A percentile compares a stretch with the other conserved stretches of the same genome.
Conservation (phyloP, 495 filamentous ascomycete genomes). For the Thermochaetoides thermophila region DNA sequence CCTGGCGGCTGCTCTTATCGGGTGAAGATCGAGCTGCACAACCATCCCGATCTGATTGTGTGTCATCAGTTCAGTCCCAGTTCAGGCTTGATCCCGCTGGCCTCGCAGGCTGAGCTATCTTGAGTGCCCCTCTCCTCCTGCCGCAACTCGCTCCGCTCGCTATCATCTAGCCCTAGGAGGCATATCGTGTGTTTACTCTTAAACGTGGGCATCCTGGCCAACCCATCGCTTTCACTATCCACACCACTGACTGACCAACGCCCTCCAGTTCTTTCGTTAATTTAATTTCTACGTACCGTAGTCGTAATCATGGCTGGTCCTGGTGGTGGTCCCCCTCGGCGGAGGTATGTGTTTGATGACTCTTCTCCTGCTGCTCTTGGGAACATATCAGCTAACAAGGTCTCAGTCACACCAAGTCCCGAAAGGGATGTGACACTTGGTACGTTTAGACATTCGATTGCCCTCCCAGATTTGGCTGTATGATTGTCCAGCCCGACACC, state of each 20-base stretch:
- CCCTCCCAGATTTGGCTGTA: neutral
- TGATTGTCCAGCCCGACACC: conserved; percentile 5
- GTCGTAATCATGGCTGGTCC: conserved; percentile 54
- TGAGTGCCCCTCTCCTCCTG: conserved; percentile 9
- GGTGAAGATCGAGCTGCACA: no score
- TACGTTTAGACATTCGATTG: conserved; percentile 13
- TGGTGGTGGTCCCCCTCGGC: conserved; percentile 55
- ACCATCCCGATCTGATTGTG: no score
- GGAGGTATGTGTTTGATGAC: conserved; percentile 32
- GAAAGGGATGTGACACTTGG: conserved; percentile 93
- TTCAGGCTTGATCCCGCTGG: conserved; percentile 1
- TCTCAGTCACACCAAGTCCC: conserved; percentile 84
- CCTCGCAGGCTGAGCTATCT: conserved; percentile 2
- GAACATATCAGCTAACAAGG: neutral
- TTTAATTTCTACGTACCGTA: conserved; percentile 15
- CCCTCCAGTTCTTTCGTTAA: conserved; percentile 32
- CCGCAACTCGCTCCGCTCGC: conserved; percentile 21
- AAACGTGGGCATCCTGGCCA: no score
- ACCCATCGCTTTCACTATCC: no score
- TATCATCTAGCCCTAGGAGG: conserved; percentile 16
- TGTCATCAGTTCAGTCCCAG: no score
- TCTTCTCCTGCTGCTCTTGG: conserved; percentile 3
- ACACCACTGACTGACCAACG: no score
- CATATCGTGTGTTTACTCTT: conserved; percentile 24
- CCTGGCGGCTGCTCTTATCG: no score